Base-by-base conservation (phyloP, 495 filamentous ascomycete species). In the Hypoxylon fragiforme region DNA sequence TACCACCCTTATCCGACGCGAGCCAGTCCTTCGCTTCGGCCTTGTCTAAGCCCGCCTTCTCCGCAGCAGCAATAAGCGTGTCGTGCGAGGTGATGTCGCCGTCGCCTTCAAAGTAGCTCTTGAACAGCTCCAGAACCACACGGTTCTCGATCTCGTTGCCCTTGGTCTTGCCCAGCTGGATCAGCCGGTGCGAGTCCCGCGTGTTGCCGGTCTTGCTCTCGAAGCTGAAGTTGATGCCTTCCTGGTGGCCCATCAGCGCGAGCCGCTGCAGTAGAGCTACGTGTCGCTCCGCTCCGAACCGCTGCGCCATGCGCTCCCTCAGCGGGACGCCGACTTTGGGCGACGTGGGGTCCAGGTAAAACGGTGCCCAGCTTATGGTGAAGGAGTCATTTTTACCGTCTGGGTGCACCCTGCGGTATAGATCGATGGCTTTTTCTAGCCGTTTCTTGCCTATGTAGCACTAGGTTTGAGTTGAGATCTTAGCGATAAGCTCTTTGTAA, bases 381-480 rank as follows among this genome's bases (percentile, higher is more conserved):
- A 91, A 91, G 24, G 76, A 87, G 65, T 91, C 87, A 36, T 70
- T 60, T 4, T 72, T 68, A 15, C 75, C 73, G 5, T 64, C 66
- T 0, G 85, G 81, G 46, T 86, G 67, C 24, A 66, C 64, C 46
- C 71, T 60, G 57, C 80, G 79, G 72, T 88, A 87, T 12, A 73
- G 60, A 1, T 72, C 61, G 54, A 92, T 92, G 26, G 83, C 88
- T 41, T 74, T 73, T 20, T 83, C 77, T 12, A 92, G 77, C 22
- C 85, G 84, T 49, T 83, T 84, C 65, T 86, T 85, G 63, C 89
- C 89, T 26, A 92, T 76, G 65, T 88, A 94, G 74, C 89, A 92
- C 85, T 70, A 30, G 15, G 24, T 28, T 44, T 30, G 4, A 6
- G n/a, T 30, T 14, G 24, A 13, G 26, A 50, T 61, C 16, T 42